Evolutionary conservation across 2,329 filamentous ascomycete genomes (phyloP).

Genomic region (Ophiostoma montium): DNA sequence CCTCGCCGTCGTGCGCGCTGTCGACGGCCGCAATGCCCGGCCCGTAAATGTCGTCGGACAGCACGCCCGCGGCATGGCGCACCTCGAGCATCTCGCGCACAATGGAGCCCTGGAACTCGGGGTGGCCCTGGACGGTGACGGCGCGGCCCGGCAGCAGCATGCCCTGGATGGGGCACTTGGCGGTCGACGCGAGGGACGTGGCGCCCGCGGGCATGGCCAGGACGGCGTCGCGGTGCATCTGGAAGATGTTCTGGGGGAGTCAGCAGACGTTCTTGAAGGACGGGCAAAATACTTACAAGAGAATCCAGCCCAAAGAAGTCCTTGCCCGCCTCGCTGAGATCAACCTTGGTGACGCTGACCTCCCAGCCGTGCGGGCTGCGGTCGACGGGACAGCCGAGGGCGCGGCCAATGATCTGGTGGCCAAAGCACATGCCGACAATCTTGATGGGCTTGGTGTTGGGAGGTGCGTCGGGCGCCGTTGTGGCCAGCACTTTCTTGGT

Average conservation of each 20-base stretch:
- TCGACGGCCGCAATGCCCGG: conserved; percentile 53
- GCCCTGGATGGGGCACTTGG: conserved; percentile 59
- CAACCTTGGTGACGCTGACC: conserved; percentile 55
- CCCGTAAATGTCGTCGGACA: conserved; percentile 52
- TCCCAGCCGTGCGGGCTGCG: conserved; percentile 65
- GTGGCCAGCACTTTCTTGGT: conserved; percentile 33
- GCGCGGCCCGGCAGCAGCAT: conserved; percentile 54
- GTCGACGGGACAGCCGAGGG: conserved; percentile 53
- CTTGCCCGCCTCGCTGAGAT: conserved; percentile 55
- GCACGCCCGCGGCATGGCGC: conserved; percentile 52
- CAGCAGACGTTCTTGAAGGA: no score
- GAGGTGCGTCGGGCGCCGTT: conserved; percentile 7
- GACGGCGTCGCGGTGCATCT: conserved; percentile 78
- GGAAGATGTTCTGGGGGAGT: conserved; percentile 56
- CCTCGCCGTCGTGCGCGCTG: conserved; percentile 64
- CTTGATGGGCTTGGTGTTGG: conserved; percentile 46
- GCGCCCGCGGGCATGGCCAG: conserved; percentile 46
- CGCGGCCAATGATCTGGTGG: conserved; percentile 70
- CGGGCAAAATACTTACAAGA: not conserved
- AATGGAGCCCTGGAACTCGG: conserved; percentile 65
- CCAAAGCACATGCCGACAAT: conserved; percentile 79
- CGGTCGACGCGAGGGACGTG: conserved; percentile 49
- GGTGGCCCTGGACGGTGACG: conserved; percentile 75
- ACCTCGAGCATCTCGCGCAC: conserved; percentile 52
- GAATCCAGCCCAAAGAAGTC: conserved; percentile 47